Evolutionary conservation across 352 stramenopile genomes (phyloP).

Genomic region (Globisporangium parvum): DNA sequence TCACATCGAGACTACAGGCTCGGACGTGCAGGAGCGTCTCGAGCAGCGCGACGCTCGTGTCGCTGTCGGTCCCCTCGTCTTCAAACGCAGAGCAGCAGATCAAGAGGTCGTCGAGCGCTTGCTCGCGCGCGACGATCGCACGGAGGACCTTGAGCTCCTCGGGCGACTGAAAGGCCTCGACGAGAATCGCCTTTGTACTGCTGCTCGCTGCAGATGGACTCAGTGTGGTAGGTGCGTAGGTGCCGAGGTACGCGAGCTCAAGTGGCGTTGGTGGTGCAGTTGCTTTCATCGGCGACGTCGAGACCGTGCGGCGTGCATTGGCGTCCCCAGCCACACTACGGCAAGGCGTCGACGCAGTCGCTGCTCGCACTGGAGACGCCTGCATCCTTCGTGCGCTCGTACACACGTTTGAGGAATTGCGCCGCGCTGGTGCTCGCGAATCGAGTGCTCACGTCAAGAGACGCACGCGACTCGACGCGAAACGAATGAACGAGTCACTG

Average conservation of each 20-base stretch:
- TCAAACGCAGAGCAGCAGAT: constrained; percentile 45
- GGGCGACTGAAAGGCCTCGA: constrained; percentile 43
- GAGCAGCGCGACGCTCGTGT: constrained; percentile 29
- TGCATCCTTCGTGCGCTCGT: neutral
- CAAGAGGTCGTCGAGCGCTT: constrained; percentile 46
- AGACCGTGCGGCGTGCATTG: too few species aligned
- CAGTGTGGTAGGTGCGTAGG: neutral
- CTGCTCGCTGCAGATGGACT: neutral
- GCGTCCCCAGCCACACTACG: neutral
- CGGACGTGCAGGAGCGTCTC: constrained; percentile 44
- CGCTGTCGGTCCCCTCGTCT: constrained; percentile 13
- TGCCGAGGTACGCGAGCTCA: constrained; percentile 2
- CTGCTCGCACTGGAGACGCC: neutral
- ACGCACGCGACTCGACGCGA: too few species aligned
- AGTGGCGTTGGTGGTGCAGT: neutral
- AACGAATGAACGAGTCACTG: too few species aligned
- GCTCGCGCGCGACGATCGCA: constrained; percentile 58
- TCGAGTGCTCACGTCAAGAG: too few species aligned
- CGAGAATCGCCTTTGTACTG: constrained; percentile 34
- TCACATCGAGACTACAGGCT: constrained; percentile 34
- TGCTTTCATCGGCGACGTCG: too few species aligned
- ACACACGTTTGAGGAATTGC: too few species aligned
- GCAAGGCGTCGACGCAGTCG: too few species aligned
- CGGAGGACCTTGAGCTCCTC: constrained; percentile 63
- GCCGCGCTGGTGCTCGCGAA: too few species aligned